Conservation (phyloP, 257 asterid genomes). For the Solanum microdontum region DNA sequence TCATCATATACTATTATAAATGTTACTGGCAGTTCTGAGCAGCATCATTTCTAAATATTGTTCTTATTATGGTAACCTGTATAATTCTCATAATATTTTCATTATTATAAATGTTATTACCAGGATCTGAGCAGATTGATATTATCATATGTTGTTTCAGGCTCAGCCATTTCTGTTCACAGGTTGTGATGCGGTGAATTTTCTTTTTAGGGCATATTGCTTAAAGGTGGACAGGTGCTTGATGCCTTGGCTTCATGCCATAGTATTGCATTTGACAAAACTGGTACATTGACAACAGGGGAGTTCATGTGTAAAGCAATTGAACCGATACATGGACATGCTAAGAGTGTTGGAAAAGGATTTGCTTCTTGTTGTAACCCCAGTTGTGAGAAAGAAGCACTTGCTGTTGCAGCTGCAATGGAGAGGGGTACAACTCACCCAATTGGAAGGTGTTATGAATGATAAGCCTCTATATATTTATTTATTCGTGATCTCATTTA, state of each 20-base stretch:
- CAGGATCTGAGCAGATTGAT: background rate
- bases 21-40: background rate
- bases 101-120: background rate
- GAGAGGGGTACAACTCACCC: slow-evolving; percentile 99
- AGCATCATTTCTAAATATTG: background rate
- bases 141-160: background rate
- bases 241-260: slow-evolving; percentile 97
- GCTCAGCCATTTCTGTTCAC: background rate
- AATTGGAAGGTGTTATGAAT: slow-evolving; percentile 67
- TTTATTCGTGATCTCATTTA: background rate
- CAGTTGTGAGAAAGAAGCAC: slow-evolving; percentile 96
- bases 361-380: slow-evolving; percentile 73
- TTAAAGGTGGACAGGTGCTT: slow-evolving; percentile 87
- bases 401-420: slow-evolving; percentile 97
- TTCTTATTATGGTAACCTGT: background rate
- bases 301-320: slow-evolving; percentile 96
- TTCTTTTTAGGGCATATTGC: slow-evolving; percentile 76
- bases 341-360: slow-evolving; percentile 18
- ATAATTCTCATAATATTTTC: background rate
- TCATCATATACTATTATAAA: background rate
- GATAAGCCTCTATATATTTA: background rate
- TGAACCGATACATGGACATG: slow-evolving; percentile 96
- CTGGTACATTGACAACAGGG: slow-evolving; percentile 97
- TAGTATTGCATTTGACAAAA: slow-evolving; percentile 93
- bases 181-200: slow-evolving; percentile 2